These are phyloP conservation scores for Cryptococcus wingfieldii DNA, from an alignment of 1,284 basidiomycete genomes.

Conservation along the genomic window DNA sequence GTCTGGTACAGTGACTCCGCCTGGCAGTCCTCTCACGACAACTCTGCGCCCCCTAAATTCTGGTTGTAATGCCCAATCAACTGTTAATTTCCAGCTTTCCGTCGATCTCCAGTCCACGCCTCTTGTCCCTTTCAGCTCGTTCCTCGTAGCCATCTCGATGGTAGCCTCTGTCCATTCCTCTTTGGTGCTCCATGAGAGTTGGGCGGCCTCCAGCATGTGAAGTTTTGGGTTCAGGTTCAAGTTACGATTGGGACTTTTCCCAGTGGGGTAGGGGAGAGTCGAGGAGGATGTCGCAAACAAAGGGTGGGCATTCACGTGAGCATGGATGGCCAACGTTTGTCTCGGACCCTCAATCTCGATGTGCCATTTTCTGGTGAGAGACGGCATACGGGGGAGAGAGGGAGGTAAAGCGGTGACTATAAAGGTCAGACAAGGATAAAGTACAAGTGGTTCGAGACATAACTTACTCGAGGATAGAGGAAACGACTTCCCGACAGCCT, in stretches of 20 bases:
- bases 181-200: not conserved
- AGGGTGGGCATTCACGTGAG: constrained; percentile 9
- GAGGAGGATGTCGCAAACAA: constrained; percentile 6
- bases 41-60: constrained; percentile 16
- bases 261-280: not conserved
- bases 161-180: constrained; percentile 1
- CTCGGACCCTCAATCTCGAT: constrained; percentile 8
- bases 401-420: constrained; percentile 24
- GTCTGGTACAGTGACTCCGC: not conserved
- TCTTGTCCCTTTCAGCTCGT: not conserved
- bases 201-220: not conserved
- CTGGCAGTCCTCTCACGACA: constrained; percentile 19
- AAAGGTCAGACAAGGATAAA: not conserved
- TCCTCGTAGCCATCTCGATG: not conserved
- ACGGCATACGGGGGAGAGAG: constrained; percentile 15
- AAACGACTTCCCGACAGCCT: constrained; percentile 21
- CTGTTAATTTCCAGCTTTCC: not conserved
- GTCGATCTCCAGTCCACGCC: not conserved
- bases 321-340: constrained; percentile 7
- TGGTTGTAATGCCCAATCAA: constrained; percentile 12
- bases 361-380: constrained; percentile 21
- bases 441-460: not conserved
- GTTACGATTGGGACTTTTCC: not conserved
- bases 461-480: constrained; percentile 23
- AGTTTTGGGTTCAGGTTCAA: not conserved